phyloP scores from a whole-genome alignment of 192 early-diverging fungal genomes.

The Irineochytrium annulatum region DNA sequence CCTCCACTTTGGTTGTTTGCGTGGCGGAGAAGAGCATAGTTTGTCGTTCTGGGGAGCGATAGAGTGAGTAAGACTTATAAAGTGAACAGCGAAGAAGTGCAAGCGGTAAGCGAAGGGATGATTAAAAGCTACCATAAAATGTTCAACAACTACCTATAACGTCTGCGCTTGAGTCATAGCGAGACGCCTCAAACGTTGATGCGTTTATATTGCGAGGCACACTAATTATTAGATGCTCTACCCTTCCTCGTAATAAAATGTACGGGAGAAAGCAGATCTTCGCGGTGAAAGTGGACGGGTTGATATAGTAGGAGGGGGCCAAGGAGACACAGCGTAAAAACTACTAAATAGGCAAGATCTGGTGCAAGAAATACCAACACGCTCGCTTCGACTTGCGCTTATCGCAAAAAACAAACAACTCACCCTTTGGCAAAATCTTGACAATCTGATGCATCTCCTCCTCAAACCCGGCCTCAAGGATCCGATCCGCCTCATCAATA shows the following conservation, averaged over 20 bases:
- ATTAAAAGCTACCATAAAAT: background rate
- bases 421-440: conserved; percentile 82
- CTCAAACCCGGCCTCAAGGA: conserved; percentile 97
- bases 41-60: conserved; percentile 70
- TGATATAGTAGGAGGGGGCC: background rate
- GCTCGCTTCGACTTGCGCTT: too few species aligned
- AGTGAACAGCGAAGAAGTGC: background rate
- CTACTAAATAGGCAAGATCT: background rate
- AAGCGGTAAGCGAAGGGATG: background rate
- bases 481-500: conserved; percentile 98
- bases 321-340: background rate
- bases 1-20: conserved; percentile 97
- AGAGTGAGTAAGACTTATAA: conserved; percentile 4
- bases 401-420: background rate
- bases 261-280: too few species aligned
- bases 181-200: conserved; percentile 11
- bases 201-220: conserved; percentile 5
- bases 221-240: too few species aligned
- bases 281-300: too few species aligned
- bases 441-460: conserved; percentile 98
- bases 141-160: conserved; percentile 8
- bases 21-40: conserved; percentile 99
- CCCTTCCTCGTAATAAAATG: too few species aligned
- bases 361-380: background rate
- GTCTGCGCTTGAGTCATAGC: background rate